phyloP scores from a whole-genome alignment of 2,329 filamentous ascomycete species.

The Teratosphaeria viscida region DNA sequence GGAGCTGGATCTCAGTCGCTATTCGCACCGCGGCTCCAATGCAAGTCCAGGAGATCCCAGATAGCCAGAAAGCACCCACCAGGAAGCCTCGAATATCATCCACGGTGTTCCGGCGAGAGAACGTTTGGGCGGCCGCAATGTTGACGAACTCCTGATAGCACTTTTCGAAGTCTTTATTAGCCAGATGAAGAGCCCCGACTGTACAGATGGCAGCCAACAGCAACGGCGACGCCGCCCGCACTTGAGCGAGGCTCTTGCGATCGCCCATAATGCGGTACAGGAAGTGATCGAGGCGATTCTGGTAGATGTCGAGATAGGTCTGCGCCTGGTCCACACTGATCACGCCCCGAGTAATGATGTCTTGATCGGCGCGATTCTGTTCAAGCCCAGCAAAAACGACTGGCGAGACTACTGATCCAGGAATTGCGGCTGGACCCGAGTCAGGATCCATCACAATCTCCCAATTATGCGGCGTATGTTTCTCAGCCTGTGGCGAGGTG shows the following conservation, averaged over 20 bases:
- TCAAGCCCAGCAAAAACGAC: conserved; percentile 17
- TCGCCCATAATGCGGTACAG: conserved; percentile 25
- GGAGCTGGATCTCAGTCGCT: conserved; percentile 29
- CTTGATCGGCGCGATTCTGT: conserved; percentile 15
- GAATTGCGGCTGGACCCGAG: conserved; percentile 27
- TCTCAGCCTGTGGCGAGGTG: conserved; percentile 14
- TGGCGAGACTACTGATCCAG: conserved; percentile 21
- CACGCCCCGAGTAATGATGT: conserved; percentile 19
- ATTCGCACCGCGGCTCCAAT: conserved; percentile 27
- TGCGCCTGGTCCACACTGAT: conserved; percentile 19
- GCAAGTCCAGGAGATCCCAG: conserved; percentile 23
- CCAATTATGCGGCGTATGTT: conserved; percentile 22
- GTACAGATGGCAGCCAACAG: conserved; percentile 27
- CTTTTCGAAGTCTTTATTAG: conserved; percentile 17
- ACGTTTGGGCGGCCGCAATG: conserved; percentile 18
- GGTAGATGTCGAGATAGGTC: conserved; percentile 21
- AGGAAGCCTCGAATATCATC: conserved; percentile 26
- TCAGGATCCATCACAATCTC: conserved; percentile 31
- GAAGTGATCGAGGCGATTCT: conserved; percentile 24
- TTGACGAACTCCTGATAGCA: conserved; percentile 23
- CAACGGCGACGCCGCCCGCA: conserved; percentile 23
- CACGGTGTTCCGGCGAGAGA: conserved; percentile 17
- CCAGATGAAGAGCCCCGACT: conserved; percentile 23
- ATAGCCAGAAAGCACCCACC: conserved; percentile 31
- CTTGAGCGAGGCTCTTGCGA: conserved; percentile 15